Evolutionary conservation across 148 eudicot species (phyloP).

Genomic region (Rhododendron henanense): DNA sequence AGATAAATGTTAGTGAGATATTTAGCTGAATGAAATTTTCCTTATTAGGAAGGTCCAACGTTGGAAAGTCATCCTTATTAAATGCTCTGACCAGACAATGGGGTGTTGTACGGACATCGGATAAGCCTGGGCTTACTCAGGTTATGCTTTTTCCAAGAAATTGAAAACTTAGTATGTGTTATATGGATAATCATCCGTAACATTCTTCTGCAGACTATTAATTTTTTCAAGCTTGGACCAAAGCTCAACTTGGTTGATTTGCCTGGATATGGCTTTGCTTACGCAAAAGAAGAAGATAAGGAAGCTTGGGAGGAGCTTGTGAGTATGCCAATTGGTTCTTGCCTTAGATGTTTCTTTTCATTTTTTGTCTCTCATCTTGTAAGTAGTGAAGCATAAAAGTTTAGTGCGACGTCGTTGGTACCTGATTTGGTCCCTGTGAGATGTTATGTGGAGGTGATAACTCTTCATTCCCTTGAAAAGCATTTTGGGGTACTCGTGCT

Average conservation of each 20-base stretch:
- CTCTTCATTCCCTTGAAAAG: not conserved
- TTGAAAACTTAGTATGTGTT: conserved; percentile 1
- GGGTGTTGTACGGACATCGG: conserved; percentile 96
- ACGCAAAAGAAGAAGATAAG: conserved; percentile 96
- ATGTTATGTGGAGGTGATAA: not conserved
- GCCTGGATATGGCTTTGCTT: conserved; percentile 98
- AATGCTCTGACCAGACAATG: conserved; percentile 93
- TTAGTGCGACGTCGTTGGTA: not conserved
- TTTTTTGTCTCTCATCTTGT: conserved; percentile 3
- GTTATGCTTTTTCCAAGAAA: conserved; percentile 30
- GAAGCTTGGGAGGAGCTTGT: conserved; percentile 99
- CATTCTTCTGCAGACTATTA: conserved; percentile 63
- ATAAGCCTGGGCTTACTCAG: conserved; percentile 98
- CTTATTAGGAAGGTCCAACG: conserved; percentile 86
- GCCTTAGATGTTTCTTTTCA: not conserved
- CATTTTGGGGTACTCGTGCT: not conserved
- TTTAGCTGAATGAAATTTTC: conserved; percentile 10
- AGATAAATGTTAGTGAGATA: not conserved
- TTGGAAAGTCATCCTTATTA: conserved; percentile 88
- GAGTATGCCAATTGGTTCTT: conserved; percentile 27
- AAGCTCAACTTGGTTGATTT: conserved; percentile 84
- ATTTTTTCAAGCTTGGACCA: conserved; percentile 84
- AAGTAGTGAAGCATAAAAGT: not conserved
- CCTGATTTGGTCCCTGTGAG: not conserved
- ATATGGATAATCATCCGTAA: conserved; percentile 7